phyloP scores from a whole-genome alignment of 2,329 filamentous ascomycete species.

The Fusarium camptoceras region DNA sequence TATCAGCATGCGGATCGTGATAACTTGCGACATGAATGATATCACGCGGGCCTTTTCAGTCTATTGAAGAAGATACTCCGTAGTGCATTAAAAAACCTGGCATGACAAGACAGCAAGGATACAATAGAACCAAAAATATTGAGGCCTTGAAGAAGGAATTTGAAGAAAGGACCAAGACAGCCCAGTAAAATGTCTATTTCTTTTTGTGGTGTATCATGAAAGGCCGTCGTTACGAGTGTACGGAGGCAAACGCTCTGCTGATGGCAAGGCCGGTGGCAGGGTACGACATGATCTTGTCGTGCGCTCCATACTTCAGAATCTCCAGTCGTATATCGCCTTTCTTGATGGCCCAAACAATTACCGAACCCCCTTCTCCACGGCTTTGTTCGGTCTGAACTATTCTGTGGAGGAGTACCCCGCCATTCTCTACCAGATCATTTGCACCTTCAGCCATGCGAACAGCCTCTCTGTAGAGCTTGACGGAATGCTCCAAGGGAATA shows the following conservation, averaged over 20 bases:
- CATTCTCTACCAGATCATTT: slow-evolving; percentile 46
- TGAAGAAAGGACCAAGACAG: background rate
- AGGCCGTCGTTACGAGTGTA: background rate
- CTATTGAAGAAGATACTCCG: background rate
- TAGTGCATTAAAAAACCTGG: background rate
- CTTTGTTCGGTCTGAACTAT: slow-evolving; percentile 36
- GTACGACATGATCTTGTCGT: slow-evolving; percentile 65
- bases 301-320: slow-evolving; percentile 62
- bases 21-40: background rate
- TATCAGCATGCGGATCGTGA: background rate
- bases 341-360: slow-evolving; percentile 57
- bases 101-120: background rate
- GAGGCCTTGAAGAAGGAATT: background rate
- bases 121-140: background rate
- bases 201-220: background rate
- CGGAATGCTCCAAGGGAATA: slow-evolving; percentile 59
- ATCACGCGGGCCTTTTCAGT: background rate
- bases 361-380: slow-evolving; percentile 58
- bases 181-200: background rate
- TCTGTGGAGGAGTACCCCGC: slow-evolving; percentile 1
- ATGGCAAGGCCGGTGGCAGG: slow-evolving; percentile 61
- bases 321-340: slow-evolving; percentile 60
- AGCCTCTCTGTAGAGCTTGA: slow-evolving; percentile 60
- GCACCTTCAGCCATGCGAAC: slow-evolving; percentile 55
- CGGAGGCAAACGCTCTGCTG: slow-evolving; percentile 28